Conservation (phyloP, 805 yeast species). For the Ogataea allantospora region DNA sequence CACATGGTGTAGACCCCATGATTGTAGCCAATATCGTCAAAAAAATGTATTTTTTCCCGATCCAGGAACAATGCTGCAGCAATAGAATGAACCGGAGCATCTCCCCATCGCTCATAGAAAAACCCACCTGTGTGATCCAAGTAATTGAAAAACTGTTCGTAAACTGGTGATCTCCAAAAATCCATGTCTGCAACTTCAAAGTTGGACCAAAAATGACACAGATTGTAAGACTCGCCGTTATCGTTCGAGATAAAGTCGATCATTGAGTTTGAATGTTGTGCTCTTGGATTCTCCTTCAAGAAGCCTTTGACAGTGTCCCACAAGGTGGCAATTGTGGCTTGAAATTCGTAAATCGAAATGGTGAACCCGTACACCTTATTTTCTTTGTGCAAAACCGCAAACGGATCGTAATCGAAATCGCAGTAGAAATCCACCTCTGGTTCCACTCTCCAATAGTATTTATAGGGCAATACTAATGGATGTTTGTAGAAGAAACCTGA, state of each 20-base stretch:
- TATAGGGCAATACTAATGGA: constrained; percentile 54
- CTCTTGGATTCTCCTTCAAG: constrained; percentile 40
- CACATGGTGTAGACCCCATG: constrained; percentile 53
- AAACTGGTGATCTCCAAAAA: constrained; percentile 58
- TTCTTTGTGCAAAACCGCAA: constrained; percentile 53
- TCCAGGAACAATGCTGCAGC: constrained; percentile 64
- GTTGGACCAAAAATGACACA: constrained; percentile 83
- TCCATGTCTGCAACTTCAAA: constrained; percentile 74
- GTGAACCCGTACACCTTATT: constrained; percentile 67
- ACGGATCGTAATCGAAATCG: constrained; percentile 62
- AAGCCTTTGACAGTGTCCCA: constrained; percentile 57
- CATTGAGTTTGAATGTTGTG: constrained; percentile 46
- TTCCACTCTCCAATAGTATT: constrained; percentile 76
- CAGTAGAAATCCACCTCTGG: constrained; percentile 63
- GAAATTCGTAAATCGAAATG: constrained; percentile 61
- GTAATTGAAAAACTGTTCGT: constrained; percentile 57
- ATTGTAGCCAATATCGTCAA: constrained; percentile 72
- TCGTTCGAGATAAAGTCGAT: constrained; percentile 64
- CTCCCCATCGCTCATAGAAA: constrained; percentile 90
- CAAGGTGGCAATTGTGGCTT: constrained; percentile 52
- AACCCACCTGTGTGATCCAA: constrained; percentile 74
- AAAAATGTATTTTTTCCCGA: constrained; percentile 60
- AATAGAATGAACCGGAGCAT: constrained; percentile 85
- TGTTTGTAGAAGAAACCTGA: constrained; percentile 59
- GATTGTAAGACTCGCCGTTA: constrained; percentile 60